Base-by-base conservation (phyloP, 257 asterid genomes). In the Fraxinus americana region DNA sequence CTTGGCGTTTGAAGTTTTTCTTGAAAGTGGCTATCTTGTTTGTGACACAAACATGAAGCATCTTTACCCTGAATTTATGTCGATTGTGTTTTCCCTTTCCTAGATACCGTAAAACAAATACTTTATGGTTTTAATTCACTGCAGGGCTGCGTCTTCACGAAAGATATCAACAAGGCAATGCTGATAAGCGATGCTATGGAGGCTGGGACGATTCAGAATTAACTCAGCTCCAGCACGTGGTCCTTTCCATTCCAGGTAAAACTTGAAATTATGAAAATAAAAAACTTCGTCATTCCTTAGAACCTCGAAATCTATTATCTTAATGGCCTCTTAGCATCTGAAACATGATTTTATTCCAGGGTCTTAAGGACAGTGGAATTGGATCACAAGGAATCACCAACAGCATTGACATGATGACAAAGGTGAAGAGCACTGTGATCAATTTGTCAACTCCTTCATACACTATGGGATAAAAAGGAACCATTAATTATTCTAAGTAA, bases 191-290 rank as follows among this genome's bases (percentile, higher is more conserved):
- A 95, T 36, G 97, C 99, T 8, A 95, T 95, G 99, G 99, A 95
- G 83, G 82, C 91, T 0, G 98, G 99, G 67, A 93, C 98, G 0
- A 92, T 95, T 69, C 99, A 93, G 89, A 93, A n/a, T 95, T 74
- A 95, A 95, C 89, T 93, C 98, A 0, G 97, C 99, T 43, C 99
- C 99, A 0, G 98, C 99, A 57, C 97, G 98, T 16, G 98, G 99
- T 5, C 99, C 99, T 95, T 95, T 14, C 99, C 98, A 2, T 94
- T 92, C 83, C 98, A 94, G 94, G 98, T 36, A 36, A 36, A 36
- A 36, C 39, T 5, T 9, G 39, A 36, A 36, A 36, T 36, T 36
- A 30, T 30, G 34, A 2, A 30, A 30, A 30, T 2, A 30, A 30
- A 1, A 32, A 32, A 0, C 34, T 30, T 30, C 32, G 32, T 29